Conservation (phyloP, 176 grass and related monocot species). For the Carex myosuroides region DNA sequence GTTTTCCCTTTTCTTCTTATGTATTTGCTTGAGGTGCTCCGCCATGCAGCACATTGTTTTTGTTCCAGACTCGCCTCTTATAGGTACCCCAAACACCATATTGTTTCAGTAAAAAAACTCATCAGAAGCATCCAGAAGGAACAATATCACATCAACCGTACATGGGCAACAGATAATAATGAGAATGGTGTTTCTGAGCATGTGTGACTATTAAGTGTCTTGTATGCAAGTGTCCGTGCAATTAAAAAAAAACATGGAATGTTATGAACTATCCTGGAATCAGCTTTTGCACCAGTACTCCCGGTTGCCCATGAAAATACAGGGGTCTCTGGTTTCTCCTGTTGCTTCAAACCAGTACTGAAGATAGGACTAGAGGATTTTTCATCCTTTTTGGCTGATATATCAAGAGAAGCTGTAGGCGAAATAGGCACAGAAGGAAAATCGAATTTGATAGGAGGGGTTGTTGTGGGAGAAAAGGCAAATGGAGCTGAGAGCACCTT, state of each 20-base stretch:
- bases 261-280: too few species aligned
- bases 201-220: too few species aligned
- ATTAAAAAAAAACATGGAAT: too few species aligned
- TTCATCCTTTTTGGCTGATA: conserved; percentile 3
- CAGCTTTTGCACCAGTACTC: too few species aligned
- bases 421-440: neutral
- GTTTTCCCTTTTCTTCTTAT: neutral
- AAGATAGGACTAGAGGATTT: too few species aligned
- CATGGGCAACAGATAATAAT: neutral
- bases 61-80: neutral
- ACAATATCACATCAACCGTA: too few species aligned
- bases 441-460: neutral
- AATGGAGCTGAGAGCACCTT: too few species aligned
- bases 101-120: neutral
- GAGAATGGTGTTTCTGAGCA: neutral
- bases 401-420: neutral
- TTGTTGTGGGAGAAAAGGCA: too few species aligned
- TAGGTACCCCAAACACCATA: neutral
- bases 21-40: neutral
- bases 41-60: neutral
- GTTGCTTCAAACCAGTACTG: too few species aligned
- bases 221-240: too few species aligned
- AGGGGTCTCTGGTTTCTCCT: conserved; percentile 11
- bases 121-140: too few species aligned
- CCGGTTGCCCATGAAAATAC: conserved; percentile 9